These are phyloP conservation scores for Salisapilia sapeloensis DNA, from an alignment of 352 stramenopile species.

Conservation along the genomic window DNA sequence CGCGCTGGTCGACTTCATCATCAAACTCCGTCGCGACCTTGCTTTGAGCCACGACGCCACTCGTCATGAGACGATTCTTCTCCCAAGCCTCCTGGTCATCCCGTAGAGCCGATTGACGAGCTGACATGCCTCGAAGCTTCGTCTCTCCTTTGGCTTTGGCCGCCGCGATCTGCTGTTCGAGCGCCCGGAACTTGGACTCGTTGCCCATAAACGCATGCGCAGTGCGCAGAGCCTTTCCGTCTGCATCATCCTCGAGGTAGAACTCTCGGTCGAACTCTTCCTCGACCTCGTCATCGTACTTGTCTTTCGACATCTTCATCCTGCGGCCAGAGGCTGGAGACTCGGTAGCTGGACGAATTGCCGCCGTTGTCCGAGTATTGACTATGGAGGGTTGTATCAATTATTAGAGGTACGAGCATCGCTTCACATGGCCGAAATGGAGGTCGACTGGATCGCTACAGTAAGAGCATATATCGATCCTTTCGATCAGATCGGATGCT, in stretches of 20 bases:
- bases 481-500: no score
- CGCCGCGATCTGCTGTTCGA: constrained; percentile 83
- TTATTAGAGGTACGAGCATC: constrained; percentile 5
- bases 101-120: constrained; percentile 84
- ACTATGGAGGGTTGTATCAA: constrained; percentile 4
- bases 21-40: constrained; percentile 77
- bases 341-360: no score
- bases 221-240: constrained; percentile 29
- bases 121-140: constrained; percentile 82
- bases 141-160: constrained; percentile 63
- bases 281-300: constrained; percentile 70
- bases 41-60: constrained; percentile 77
- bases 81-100: constrained; percentile 98
- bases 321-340: background rate
- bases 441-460: no score
- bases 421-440: background rate
- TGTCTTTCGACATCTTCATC: constrained; percentile 56
- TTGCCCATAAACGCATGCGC: constrained; percentile 86
- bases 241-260: constrained; percentile 87
- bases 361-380: constrained; percentile 1
- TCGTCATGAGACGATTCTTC: constrained; percentile 91
- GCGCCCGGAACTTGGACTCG: constrained; percentile 76
- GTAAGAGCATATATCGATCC: no score
- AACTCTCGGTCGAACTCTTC: constrained; percentile 92
- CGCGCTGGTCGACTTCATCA: constrained; percentile 88